Evolutionary conservation across 306 rosid genomes (phyloP).

Genomic region (Prunus salicina): DNA sequence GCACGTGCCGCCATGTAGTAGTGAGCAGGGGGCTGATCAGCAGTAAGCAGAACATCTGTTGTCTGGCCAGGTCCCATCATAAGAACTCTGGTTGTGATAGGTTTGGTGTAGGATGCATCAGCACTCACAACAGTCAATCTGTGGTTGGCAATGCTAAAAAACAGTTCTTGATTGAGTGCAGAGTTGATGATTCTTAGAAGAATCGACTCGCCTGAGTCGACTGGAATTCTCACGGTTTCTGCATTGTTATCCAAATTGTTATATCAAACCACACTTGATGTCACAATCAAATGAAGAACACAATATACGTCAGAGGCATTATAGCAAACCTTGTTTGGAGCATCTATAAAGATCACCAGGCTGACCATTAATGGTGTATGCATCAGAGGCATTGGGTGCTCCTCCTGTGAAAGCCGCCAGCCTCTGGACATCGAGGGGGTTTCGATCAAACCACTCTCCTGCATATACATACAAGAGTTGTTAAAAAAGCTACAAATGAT

Average conservation of each 20-base stretch:
- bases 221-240: slow-evolving; percentile 62
- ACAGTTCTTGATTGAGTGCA: slow-evolving; percentile 86
- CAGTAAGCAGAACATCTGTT: slow-evolving; percentile 67
- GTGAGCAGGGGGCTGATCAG: slow-evolving; percentile 65
- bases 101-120: slow-evolving; percentile 78
- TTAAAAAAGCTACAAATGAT: neutral
- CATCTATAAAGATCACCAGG: slow-evolving; percentile 88
- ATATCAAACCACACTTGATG: neutral
- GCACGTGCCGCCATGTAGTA: slow-evolving; percentile 80
- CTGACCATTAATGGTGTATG: slow-evolving; percentile 83
- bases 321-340: slow-evolving; percentile 60
- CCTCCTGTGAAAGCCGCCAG: slow-evolving; percentile 77
- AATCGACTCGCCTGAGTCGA: slow-evolving; percentile 56
- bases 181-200: slow-evolving; percentile 73
- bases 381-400: slow-evolving; percentile 70
- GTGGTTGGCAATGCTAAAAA: slow-evolving; percentile 78
- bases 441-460: slow-evolving; percentile 91
- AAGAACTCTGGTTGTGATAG: slow-evolving; percentile 55
- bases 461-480: slow-evolving; percentile 26
- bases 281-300: slow-evolving; percentile 6
- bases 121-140: slow-evolving; percentile 65
- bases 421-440: slow-evolving; percentile 59
- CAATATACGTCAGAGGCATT: neutral
- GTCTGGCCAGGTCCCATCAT: slow-evolving; percentile 94
- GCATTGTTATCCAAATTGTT: slow-evolving; percentile 24